Conservation (phyloP, 2,329 filamentous ascomycete species). For the Drechslerella coelobrocha region DNA sequence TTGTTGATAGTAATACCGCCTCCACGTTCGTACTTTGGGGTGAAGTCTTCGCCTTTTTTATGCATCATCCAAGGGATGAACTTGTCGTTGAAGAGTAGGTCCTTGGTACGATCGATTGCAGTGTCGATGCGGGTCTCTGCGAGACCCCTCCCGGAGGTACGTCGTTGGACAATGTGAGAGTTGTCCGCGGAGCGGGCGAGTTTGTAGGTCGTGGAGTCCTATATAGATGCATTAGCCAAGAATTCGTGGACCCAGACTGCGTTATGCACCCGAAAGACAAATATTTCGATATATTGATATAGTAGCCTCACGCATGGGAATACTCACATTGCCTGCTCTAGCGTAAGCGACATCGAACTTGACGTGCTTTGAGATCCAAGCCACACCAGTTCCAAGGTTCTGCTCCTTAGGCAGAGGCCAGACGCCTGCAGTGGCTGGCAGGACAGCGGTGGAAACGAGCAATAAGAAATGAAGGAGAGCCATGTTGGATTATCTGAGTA, state of each 20-base stretch:
- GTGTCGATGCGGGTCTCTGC: conserved; percentile 55
- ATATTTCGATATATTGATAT: no score
- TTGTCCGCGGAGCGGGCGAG: conserved; percentile 59
- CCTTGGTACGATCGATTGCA: conserved; percentile 63
- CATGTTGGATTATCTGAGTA: no score
- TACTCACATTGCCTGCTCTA: conserved; percentile 31
- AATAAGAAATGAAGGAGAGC: conserved; percentile 18
- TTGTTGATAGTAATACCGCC: conserved; percentile 64
- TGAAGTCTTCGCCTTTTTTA: conserved; percentile 68
- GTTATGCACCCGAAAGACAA: no score
- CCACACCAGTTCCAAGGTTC: conserved; percentile 26
- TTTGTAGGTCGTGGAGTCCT: conserved; percentile 63
- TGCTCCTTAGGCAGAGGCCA: conserved; percentile 48
- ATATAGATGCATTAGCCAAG: conserved; percentile 22
- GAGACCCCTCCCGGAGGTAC: conserved; percentile 66
- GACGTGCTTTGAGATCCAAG: conserved; percentile 28
- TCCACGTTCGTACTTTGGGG: conserved; percentile 64
- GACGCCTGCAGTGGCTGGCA: conserved; percentile 20
- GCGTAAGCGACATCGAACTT: conserved; percentile 34
- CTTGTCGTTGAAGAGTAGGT: conserved; percentile 70
- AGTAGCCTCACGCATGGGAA: neutral
- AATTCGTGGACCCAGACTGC: neutral
- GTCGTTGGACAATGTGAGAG: conserved; percentile 61
- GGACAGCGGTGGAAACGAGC: conserved; percentile 9
- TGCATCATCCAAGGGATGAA: conserved; percentile 82